Percentiles rank a stretch among this genome's conserved stretches.
Evolutionary conservation across 768 basidiomycete genomes (phyloP).

Genomic region (Suillus alpinus): DNA sequence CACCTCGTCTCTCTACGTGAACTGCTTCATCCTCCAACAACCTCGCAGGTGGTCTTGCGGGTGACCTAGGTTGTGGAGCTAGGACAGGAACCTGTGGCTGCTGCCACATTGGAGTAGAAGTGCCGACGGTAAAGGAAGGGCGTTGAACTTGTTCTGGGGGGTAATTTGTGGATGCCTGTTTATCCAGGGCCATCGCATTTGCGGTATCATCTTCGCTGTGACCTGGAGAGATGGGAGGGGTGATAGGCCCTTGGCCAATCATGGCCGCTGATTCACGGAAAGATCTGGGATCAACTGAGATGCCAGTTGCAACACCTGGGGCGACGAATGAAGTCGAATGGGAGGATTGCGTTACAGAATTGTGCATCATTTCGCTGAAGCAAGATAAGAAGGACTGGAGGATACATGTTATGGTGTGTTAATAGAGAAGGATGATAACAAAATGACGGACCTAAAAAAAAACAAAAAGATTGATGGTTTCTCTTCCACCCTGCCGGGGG

Average conservation of each 20-base stretch:
- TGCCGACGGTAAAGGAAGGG: slow-evolving; percentile 5
- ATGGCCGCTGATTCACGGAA: slow-evolving; percentile 42
- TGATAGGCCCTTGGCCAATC: slow-evolving; percentile 59
- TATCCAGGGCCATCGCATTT: slow-evolving; percentile 9
- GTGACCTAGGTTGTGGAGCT: slow-evolving; percentile 13
- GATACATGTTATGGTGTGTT: slow-evolving; percentile 2
- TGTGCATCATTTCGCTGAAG: slow-evolving; percentile 20
- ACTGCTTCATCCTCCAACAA: slow-evolving; percentile 70
- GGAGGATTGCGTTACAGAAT: slow-evolving; percentile 20
- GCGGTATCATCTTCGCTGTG: slow-evolving; percentile 40
- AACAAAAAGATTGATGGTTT: background rate
- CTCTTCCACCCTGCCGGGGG: background rate
- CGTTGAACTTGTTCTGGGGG: slow-evolving; percentile 11
- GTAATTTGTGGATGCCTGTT: slow-evolving; percentile 10
- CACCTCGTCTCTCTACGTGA: slow-evolving; percentile 55
- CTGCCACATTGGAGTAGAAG: slow-evolving; percentile 13
- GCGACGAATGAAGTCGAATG: slow-evolving; percentile 12
- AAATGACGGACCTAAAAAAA: slow-evolving; percentile 1
- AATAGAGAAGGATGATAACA: background rate
- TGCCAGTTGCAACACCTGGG: slow-evolving; percentile 8
- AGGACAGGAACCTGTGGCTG: background rate
- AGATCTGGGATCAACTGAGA: slow-evolving; percentile 14
- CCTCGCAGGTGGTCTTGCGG: slow-evolving; percentile 43
- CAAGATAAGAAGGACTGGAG: slow-evolving; percentile 4
- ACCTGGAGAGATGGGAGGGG: slow-evolving; percentile 65